phyloP scores from a whole-genome alignment of 306 rosid genomes.

The Vigna mungo region DNA sequence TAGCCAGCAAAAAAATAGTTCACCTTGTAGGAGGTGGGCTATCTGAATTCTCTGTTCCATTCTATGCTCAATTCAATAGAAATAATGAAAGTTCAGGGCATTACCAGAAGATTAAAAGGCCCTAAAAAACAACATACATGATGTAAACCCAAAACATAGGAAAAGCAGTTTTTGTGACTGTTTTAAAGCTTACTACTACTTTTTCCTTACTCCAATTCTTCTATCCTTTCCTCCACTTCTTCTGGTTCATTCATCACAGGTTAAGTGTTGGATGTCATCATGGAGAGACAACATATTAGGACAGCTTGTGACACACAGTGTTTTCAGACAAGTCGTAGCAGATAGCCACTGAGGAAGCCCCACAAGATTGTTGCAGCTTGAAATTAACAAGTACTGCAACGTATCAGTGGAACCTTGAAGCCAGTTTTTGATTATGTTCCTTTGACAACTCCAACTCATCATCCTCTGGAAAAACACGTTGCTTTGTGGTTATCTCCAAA shows the following conservation, averaged over 20 bases:
- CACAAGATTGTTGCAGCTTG: too few relatives aligned
- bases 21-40: background rate
- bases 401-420: too few relatives aligned
- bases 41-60: background rate
- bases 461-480: too few relatives aligned
- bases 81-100: background rate
- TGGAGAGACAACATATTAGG: conserved; percentile 37
- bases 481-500: conserved; percentile 39
- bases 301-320: background rate
- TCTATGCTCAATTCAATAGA: background rate
- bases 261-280: background rate
- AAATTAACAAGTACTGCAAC: too few relatives aligned
- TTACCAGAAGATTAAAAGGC: background rate
- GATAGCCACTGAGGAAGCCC: too few relatives aligned
- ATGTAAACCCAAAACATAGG: background rate
- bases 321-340: conserved; percentile 6
- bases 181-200: background rate
- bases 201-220: conserved; percentile 9
- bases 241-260: conserved; percentile 14
- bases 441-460: too few relatives aligned
- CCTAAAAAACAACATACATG: background rate
- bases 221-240: background rate
- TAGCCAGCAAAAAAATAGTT: background rate
- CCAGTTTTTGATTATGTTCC: too few relatives aligned
- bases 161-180: background rate